Percentiles rank a stretch among this genome's conserved stretches.
Conservation (phyloP, 352 stramenopile genomes). For the Sclerospora graminicola region DNA sequence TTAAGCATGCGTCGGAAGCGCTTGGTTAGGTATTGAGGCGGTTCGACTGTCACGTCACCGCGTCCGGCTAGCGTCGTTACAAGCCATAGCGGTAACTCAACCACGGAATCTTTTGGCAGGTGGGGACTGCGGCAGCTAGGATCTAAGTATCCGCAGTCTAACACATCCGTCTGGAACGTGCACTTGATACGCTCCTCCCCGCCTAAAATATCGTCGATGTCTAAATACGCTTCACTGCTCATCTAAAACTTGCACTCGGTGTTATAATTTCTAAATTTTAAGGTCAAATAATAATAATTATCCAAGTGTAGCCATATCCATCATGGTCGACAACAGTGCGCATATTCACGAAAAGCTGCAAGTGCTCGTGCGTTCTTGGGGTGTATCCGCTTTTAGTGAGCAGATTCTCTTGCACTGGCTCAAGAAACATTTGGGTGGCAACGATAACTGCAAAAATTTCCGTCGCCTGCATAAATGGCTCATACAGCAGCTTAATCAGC, state of each 20-base stretch:
- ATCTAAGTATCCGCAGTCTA: conserved; percentile 68
- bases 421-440: conserved; percentile 15
- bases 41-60: conserved; percentile 43
- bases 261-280: background rate
- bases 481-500: conserved; percentile 54
- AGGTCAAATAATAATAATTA: background rate
- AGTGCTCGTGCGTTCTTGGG: conserved; percentile 42
- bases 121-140: conserved; percentile 47
- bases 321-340: background rate
- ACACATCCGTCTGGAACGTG: conserved; percentile 52
- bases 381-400: conserved; percentile 56
- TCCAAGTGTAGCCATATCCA: too few species aligned
- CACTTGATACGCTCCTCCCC: conserved; percentile 76
- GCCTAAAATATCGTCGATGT: conserved; percentile 68
- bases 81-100: conserved; percentile 78
- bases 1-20: conserved; percentile 79
- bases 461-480: conserved; percentile 51
- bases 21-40: conserved; percentile 52
- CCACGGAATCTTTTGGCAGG: conserved; percentile 27
- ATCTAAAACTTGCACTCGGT: too few species aligned
- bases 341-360: conserved; percentile 30
- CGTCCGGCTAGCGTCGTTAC: conserved; percentile 36
- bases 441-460: conserved; percentile 2
- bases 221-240: conserved; percentile 36
- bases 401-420: conserved; percentile 58